phyloP scores from a whole-genome alignment of 306 rosid species.

The Lagenaria siceraria region DNA sequence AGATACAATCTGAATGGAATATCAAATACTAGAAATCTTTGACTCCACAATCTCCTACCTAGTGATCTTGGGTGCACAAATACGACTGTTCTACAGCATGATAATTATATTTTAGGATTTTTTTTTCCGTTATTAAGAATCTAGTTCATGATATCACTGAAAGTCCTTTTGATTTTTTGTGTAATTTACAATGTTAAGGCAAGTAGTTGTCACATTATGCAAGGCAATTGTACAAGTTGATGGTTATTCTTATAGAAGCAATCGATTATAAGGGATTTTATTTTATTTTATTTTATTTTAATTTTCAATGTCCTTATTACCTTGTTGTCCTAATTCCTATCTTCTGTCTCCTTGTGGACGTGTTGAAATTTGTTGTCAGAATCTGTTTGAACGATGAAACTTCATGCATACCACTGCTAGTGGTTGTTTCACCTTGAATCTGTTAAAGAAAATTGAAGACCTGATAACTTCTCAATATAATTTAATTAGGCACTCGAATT shows the following conservation, averaged over 20 bases:
- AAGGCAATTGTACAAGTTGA: background rate
- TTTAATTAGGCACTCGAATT: background rate
- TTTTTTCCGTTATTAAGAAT: background rate
- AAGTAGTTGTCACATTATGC: background rate
- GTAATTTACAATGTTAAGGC: background rate
- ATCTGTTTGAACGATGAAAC: background rate
- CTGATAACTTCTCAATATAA: background rate
- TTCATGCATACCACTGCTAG: background rate
- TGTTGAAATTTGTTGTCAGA: background rate
- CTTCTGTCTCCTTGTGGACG: background rate
- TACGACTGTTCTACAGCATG: background rate
- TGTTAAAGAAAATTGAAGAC: background rate
- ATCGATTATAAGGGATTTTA: background rate
- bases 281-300: no score
- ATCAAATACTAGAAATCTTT: background rate
- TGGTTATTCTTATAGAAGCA: background rate
- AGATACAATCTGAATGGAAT: background rate
- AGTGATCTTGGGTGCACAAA: background rate
- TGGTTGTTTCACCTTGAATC: background rate
- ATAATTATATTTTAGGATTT: background rate
- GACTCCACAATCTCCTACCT: background rate
- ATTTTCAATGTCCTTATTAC: background rate
- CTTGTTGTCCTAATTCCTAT: background rate
- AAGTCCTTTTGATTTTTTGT: background rate
- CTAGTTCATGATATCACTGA: background rate